Percentiles rank a stretch among this genome's conserved stretches.
phyloP scores from a whole-genome alignment of 306 rosid genomes.

The Cicer pinnatifidum region DNA sequence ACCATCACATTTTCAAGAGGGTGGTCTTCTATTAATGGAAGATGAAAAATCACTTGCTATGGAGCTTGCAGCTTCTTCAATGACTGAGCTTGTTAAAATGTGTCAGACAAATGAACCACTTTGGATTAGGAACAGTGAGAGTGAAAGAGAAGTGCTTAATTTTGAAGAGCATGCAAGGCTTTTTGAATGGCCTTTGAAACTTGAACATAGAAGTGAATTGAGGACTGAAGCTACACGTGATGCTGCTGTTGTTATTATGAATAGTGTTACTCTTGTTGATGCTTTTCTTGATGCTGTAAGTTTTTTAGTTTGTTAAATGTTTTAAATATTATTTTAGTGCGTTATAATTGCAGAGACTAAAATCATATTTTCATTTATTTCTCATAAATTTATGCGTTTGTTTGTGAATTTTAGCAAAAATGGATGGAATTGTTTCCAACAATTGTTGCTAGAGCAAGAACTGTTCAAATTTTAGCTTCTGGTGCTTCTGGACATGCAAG shows the following conservation, averaged over 20 bases:
- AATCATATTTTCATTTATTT: neutral
- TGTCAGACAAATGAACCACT: slow-evolving; percentile 67
- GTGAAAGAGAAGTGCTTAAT: slow-evolving; percentile 71
- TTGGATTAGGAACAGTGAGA: slow-evolving; percentile 62
- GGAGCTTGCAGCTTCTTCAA: slow-evolving; percentile 71
- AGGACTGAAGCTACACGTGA: slow-evolving; percentile 81
- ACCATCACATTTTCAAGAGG: slow-evolving; percentile 56
- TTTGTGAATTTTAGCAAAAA: slow-evolving; percentile 55
- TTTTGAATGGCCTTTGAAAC: slow-evolving; percentile 68
- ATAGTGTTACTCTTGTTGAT: slow-evolving; percentile 90
- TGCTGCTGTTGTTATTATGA: slow-evolving; percentile 83
- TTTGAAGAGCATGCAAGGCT: slow-evolving; percentile 69
- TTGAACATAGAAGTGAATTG: slow-evolving; percentile 58
- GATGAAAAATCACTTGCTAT: slow-evolving; percentile 77
- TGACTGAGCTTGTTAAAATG: slow-evolving; percentile 73
- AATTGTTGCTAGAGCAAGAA: slow-evolving; percentile 81
- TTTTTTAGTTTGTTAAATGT: neutral
- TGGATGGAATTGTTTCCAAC: slow-evolving; percentile 97
- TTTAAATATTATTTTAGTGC: no score
- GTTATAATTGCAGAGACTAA: no score
- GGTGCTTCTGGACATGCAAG: slow-evolving; percentile 78
- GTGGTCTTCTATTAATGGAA: slow-evolving; percentile 59
- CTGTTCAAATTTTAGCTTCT: slow-evolving; percentile 79
- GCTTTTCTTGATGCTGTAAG: slow-evolving; percentile 90
- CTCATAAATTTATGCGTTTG: neutral